Evolutionary conservation across 257 asterid genomes (phyloP), one percentile per base, ranked within the genome.

Genomic region (Ehretia macrophylla): DNA sequence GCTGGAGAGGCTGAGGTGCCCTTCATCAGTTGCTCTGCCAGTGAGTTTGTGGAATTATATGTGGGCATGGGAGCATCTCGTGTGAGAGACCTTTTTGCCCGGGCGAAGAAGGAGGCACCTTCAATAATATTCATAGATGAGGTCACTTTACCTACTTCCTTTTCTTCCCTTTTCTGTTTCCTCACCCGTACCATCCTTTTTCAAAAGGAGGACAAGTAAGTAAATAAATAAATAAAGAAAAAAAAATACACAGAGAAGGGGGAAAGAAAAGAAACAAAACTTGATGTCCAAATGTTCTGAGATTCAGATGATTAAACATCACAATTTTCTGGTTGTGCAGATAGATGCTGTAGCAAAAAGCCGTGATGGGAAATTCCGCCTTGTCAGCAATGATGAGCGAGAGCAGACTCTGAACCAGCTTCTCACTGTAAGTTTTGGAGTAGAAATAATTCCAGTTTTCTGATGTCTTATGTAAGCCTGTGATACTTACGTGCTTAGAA

Each of bases 11-110:
- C 99, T 65, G 96, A 88, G 62, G 97, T 92, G 60, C 97, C 99
- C 37, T 92, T 92, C 80, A 81, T 92, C 67, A 92, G 99, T 84
- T 92, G 99, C 81, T 92, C 97, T 37, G 99, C 97, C 14, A 92
- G 99, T 55, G 99, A 93, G 82, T 93, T 93, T 76, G 99, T 93
- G 14, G 99, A 93, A 75, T 76, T 93, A 66, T 93, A 86, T 76
- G 99, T 93, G 56, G 99, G 99, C 17, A 89, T 93, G 97, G 99
- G 99, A 61, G 97, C 99, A 64, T 93, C 97, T 60, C 99, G 97
- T 70, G 99, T 93, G 58, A 82, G 99, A 75, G 96, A 89, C 79
- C 96, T 93, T 65, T 93, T 93, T 77, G 94, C 96, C 35, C 87
- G 99, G 50, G 99, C 99, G 58, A 93, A 93, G 77, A 89, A 86